phyloP scores from a whole-genome alignment of 2,329 filamentous ascomycete genomes.

The Clarireedia homoeocarpa region DNA sequence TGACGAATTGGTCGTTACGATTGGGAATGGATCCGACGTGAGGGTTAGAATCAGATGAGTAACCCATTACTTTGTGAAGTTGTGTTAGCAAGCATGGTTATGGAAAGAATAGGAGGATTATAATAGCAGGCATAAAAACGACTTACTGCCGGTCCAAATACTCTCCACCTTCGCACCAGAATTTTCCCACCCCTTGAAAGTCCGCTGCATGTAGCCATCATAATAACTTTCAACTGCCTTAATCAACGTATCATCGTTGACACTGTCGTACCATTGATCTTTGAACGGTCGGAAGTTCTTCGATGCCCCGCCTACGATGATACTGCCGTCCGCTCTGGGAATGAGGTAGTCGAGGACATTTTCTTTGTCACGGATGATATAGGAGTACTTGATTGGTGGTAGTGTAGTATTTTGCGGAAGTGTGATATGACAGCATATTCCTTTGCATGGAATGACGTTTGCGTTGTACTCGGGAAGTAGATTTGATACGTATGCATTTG shows the following conservation, averaged over 20 bases:
- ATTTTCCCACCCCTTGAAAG: conserved; percentile 38
- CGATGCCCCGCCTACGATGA: conserved; percentile 35
- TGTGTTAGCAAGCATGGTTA: neutral
- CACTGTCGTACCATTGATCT: conserved; percentile 38
- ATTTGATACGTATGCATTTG: conserved; percentile 58
- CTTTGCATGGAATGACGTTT: conserved; percentile 53
- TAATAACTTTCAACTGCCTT: conserved; percentile 34
- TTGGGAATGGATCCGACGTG: neutral
- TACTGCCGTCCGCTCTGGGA: conserved; percentile 24
- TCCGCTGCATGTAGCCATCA: conserved; percentile 32
- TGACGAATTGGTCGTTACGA: neutral
- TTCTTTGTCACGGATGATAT: conserved; percentile 12
- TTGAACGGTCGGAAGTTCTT: conserved; percentile 25
- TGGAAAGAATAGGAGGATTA: neutral
- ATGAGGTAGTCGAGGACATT: conserved; percentile 23
- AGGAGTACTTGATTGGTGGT: conserved; percentile 17
- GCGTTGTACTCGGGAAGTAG: conserved; percentile 42
- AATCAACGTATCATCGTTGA: conserved; percentile 40
- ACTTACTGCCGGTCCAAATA: conserved; percentile 15
- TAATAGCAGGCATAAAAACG: neutral
- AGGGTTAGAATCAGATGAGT: conserved; percentile 3
- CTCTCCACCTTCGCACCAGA: conserved; percentile 31
- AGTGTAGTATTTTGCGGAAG: conserved; percentile 15
- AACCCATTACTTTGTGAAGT: neutral
- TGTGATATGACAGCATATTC: conserved; percentile 34